Evolutionary conservation across 805 yeast species (phyloP), one percentile per base, ranked within the genome.

Genomic region (Zygoascus flipseniorum): DNA sequence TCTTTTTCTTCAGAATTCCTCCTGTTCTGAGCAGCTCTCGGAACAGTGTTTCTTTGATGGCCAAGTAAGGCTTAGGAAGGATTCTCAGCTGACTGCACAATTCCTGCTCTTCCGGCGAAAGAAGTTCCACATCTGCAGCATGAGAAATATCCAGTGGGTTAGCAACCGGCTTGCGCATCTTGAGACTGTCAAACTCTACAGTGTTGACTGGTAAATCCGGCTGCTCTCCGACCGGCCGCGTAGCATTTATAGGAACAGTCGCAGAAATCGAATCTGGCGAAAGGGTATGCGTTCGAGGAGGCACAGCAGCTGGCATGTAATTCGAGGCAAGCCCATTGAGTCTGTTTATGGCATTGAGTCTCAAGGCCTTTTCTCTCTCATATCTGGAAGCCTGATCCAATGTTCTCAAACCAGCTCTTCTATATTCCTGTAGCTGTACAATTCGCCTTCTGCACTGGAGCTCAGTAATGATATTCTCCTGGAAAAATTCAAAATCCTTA

Each of bases 11-110:
- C 63, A 93, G 67, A 6, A 77, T 70, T 5, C 98, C 98, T 42
- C 95, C 95, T 44, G 86, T 83, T 59, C 87, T 82, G 42, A 90
- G 72, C 32, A 95, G 80, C 65, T 90, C 97, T 61, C 95, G 80
- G 74, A 93, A 89, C 53, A 93, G 69, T 2, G 88, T 81, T 66
- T 88, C 96, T 65, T 93, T 93, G 58, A 93, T 87, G 2, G 95
- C 96, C 56, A 93, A 72, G 64, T 92, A 93, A 2, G 98, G 95
- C 67, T 93, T 92, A 14, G 99, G 99, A 53, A 86, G 70, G 10
- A 95, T 84, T 57, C 95, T 80, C 56, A 95, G 74, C 48, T 82
- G 85, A 4, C 90, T 76, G 70, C 99, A 95, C 47, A 93, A 70
- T 52, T 80, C 81, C 66, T 85, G 92, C 66, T 93, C 99, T 53